These are phyloP conservation scores for Ustilago loliicola DNA, from an alignment of 1,284 basidiomycete species.

Conservation along the genomic window DNA sequence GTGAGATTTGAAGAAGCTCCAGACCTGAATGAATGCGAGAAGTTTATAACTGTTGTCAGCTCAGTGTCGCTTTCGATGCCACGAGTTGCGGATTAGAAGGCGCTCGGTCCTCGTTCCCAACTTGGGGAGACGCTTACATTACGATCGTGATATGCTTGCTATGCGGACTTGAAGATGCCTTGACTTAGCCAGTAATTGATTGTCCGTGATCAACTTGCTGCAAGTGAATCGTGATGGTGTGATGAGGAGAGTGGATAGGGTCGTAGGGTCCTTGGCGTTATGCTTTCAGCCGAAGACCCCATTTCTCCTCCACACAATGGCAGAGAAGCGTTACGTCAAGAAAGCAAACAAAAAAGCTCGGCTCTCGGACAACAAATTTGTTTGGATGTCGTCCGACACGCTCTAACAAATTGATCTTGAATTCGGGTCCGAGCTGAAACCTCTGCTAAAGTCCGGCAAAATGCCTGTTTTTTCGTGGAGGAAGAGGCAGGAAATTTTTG, in stretches of 20 bases:
- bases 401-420: not conserved
- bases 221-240: not conserved
- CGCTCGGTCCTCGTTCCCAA: not conserved
- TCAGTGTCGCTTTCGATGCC: not conserved
- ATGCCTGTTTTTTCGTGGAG: not conserved
- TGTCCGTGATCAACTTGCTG: not conserved
- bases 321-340: constrained; percentile 21
- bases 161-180: not conserved
- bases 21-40: constrained; percentile 22
- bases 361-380: constrained; percentile 13
- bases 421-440: not conserved
- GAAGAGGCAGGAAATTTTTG: not conserved
- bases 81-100: not conserved
- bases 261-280: constrained; percentile 4
- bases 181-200: not conserved
- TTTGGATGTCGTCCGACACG: not conserved
- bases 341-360: constrained; percentile 4
- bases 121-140: constrained; percentile 1
- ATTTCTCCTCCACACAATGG: constrained; percentile 4
- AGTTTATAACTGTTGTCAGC: not conserved
- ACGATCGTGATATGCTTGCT: not conserved
- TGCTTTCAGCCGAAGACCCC: constrained; percentile 1
- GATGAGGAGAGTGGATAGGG: not conserved
- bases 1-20: constrained; percentile 50
- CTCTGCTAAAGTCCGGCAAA: constrained; percentile 10